These are phyloP conservation scores for Tieghemiomyces parasiticus DNA, from an alignment of 192 early-diverging fungal species.

Conservation along the genomic window DNA sequence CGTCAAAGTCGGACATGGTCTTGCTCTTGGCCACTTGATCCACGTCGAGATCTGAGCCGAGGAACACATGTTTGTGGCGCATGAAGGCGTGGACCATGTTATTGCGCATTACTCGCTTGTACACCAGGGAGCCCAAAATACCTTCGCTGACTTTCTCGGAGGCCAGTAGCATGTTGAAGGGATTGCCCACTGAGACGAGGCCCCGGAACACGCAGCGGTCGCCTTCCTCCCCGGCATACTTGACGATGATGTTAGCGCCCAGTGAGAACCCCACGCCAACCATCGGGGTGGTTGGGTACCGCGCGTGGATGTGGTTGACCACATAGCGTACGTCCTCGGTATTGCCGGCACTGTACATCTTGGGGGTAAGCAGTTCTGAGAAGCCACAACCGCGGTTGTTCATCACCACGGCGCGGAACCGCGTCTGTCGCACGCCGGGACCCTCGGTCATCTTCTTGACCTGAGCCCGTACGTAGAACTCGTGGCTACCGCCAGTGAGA, in stretches of 20 bases:
- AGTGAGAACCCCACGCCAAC: constrained; percentile 80
- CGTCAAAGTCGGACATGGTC: constrained; percentile 74
- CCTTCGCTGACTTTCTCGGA: constrained; percentile 31
- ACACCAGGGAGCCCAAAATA: constrained; percentile 33
- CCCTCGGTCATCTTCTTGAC: constrained; percentile 40
- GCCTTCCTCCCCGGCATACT: constrained; percentile 77
- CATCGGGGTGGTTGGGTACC: constrained; percentile 43
- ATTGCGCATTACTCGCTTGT: constrained; percentile 39
- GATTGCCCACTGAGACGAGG: constrained; percentile 70
- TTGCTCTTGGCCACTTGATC: constrained; percentile 33
- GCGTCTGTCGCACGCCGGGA: no score
- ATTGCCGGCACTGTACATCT: constrained; percentile 67
- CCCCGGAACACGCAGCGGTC: constrained; percentile 55
- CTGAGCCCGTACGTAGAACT: constrained; percentile 70
- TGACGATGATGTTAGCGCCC: constrained; percentile 84
- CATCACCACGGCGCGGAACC: constrained; percentile 62
- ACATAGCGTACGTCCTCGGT: constrained; percentile 65
- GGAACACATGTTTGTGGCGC: constrained; percentile 21
- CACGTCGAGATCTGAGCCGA: constrained; percentile 23
- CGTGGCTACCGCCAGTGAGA: constrained; percentile 82
- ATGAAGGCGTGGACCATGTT: constrained; percentile 34
- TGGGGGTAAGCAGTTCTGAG: constrained; percentile 55
- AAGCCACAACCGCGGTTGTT: constrained; percentile 85
- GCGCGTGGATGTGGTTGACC: constrained; percentile 34
- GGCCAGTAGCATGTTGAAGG: constrained; percentile 56